These are phyloP conservation scores for Trichoderma orchidacearum DNA, from an alignment of 495 filamentous ascomycete genomes.

Conservation along the genomic window DNA sequence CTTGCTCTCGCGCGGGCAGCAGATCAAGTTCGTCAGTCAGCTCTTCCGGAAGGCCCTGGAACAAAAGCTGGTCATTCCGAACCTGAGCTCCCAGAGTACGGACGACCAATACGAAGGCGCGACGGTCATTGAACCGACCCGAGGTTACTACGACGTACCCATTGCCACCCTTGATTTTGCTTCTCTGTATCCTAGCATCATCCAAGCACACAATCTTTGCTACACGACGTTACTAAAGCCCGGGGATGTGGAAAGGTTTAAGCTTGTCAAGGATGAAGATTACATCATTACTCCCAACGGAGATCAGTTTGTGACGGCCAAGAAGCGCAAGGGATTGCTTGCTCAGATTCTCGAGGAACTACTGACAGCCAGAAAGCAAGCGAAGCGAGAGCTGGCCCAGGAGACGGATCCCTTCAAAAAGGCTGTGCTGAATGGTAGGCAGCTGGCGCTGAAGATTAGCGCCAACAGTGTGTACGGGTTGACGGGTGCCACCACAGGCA, in stretches of 20 bases:
- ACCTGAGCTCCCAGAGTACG: constrained; percentile 45
- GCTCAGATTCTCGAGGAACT: constrained; percentile 93
- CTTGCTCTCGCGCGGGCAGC: constrained; percentile 81
- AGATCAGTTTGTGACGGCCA: constrained; percentile 82
- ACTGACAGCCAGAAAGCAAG: constrained; percentile 75
- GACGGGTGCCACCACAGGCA: constrained; percentile 90
- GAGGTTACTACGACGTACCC: constrained; percentile 86
- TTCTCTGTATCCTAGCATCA: constrained; percentile 95
- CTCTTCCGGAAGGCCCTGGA: constrained; percentile 90
- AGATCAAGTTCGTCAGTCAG: constrained; percentile 96
- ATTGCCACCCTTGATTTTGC: constrained; percentile 98
- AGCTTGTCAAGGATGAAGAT: constrained; percentile 72
- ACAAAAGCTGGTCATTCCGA: constrained; percentile 86
- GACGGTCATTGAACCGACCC: constrained; percentile 90
- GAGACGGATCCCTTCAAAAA: constrained; percentile 97
- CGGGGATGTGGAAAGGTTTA: constrained; percentile 55
- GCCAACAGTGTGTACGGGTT: constrained; percentile 98
- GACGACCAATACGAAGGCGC: constrained; percentile 94
- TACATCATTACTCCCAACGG: constrained; percentile 92
- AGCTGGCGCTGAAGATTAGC: constrained; percentile 90
- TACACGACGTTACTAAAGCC: constrained; percentile 92
- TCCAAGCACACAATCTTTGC: constrained; percentile 96
- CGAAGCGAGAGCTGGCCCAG: constrained; percentile 77
- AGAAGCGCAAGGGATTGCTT: constrained; percentile 81
- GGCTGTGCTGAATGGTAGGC: constrained; percentile 92